These are phyloP conservation scores for Capsicum chinense DNA, from an alignment of 257 asterid genomes.

Conservation along the genomic window DNA sequence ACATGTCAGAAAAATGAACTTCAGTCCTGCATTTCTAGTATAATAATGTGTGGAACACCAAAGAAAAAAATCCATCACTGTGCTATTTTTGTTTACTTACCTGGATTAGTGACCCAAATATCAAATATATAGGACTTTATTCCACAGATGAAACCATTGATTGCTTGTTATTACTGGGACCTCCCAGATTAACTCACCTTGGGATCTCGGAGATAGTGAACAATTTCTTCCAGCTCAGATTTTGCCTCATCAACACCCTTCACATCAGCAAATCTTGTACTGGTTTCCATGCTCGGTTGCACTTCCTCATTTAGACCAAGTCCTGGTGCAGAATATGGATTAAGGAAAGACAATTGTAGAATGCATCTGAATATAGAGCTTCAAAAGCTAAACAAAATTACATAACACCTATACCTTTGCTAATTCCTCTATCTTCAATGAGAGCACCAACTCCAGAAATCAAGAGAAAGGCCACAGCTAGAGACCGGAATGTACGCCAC, in stretches of 20 bases:
- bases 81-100: background rate
- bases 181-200: slow-evolving; percentile 53
- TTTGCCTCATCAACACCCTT: slow-evolving; percentile 99
- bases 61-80: slow-evolving; percentile 5
- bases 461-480: slow-evolving; percentile 74
- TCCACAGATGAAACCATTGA: background rate
- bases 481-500: slow-evolving; percentile 87
- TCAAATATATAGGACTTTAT: slow-evolving; percentile 5
- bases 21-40: slow-evolving; percentile 17
- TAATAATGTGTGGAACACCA: background rate
- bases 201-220: slow-evolving; percentile 97
- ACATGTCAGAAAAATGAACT: background rate
- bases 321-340: slow-evolving; percentile 47
- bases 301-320: slow-evolving; percentile 93
- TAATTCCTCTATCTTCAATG: slow-evolving; percentile 84
- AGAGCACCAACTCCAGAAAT: slow-evolving; percentile 89
- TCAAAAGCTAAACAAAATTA: slow-evolving; percentile 19
- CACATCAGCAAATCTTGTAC: slow-evolving; percentile 85
- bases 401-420: slow-evolving; percentile 65
- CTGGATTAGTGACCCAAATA: slow-evolving; percentile 10
- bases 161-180: background rate
- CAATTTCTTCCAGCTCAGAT: slow-evolving; percentile 94
- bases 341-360: slow-evolving; percentile 20
- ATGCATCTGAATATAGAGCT: background rate
- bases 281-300: slow-evolving; percentile 79